A percentile compares a stretch with the other conserved stretches of the same genome.
Conservation (phyloP, 208 protist species). For the Tritrichomonas foetus region DNA sequence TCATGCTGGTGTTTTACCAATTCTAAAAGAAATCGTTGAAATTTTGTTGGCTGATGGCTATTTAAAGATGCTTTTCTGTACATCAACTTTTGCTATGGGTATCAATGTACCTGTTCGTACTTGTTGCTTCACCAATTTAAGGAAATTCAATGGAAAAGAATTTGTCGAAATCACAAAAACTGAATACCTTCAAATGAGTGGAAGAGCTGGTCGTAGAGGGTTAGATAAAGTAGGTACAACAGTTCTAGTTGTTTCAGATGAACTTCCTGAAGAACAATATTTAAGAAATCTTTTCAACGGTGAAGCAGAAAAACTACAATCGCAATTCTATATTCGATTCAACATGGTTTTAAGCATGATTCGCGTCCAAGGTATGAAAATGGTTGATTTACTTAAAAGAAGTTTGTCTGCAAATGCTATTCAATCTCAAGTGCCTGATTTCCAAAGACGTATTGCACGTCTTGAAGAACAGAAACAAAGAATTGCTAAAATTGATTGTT, state of each 20-base stretch:
- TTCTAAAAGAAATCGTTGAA: conserved; percentile 45
- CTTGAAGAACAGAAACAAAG: neutral
- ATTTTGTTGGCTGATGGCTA: conserved; percentile 37
- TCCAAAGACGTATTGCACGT: neutral
- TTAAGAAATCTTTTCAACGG: neutral
- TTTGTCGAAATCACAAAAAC: neutral
- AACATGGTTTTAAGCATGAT: conserved; percentile 25
- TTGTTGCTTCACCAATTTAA: neutral
- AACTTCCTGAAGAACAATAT: neutral
- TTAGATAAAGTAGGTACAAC: conserved; percentile 88
- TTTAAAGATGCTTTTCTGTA: conserved; percentile 44
- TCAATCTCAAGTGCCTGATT: neutral
- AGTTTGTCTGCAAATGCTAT: neutral
- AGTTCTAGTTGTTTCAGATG: neutral
- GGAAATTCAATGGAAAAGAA: conserved; percentile 37
- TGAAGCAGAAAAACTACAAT: neutral
- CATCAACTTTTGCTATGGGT: conserved; percentile 46
- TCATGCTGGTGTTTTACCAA: conserved; percentile 66
- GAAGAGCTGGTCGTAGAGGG: conserved; percentile 97
- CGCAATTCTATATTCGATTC: conserved; percentile 16
- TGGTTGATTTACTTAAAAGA: neutral
- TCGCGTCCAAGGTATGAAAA: neutral
- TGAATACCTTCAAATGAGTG: conserved; percentile 85
- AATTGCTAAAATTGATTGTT: neutral
- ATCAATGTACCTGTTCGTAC: conserved; percentile 42